These are phyloP conservation scores for Aphanocladium album DNA, from an alignment of 2,329 filamentous ascomycete species.

Conservation along the genomic window DNA sequence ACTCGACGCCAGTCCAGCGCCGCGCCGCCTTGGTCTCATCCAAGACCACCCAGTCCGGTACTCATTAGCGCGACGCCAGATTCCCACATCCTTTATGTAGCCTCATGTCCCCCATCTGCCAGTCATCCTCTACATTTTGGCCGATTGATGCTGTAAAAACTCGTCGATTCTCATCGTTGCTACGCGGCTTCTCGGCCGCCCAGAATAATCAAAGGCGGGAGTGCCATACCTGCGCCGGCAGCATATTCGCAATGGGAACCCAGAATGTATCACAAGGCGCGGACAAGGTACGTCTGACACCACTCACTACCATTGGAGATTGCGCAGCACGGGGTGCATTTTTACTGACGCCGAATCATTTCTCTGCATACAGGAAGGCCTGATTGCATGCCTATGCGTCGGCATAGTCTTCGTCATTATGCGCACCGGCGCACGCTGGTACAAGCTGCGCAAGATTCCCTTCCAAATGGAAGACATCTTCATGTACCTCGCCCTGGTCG, in stretches of 20 bases:
- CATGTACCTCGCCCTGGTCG: conserved; percentile 16
- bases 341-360: not conserved
- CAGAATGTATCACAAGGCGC: conserved; percentile 14
- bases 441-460: conserved; percentile 15
- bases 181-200: not conserved
- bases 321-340: too few relatives aligned
- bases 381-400: conserved; percentile 16
- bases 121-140: not conserved
- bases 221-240: not conserved
- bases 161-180: not conserved
- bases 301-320: not conserved
- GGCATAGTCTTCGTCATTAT: conserved; percentile 14
- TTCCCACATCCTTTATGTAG: conserved; percentile 2
- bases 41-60: not conserved
- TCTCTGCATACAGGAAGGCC: not conserved
- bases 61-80: conserved; percentile 1
- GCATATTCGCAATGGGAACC: conserved; percentile 12
- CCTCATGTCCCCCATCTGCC: not conserved
- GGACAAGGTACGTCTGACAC: conserved; percentile 10
- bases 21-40: not conserved
- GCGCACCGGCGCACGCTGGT: conserved; percentile 17
- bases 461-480: conserved; percentile 17
- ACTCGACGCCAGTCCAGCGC: not conserved
- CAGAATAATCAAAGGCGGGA: not conserved
- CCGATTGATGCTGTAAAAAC: not conserved